A percentile compares a stretch with the other conserved stretches of the same genome.
Conservation (phyloP, 2,329 filamentous ascomycete species). For the Raffaelea albimanens region DNA sequence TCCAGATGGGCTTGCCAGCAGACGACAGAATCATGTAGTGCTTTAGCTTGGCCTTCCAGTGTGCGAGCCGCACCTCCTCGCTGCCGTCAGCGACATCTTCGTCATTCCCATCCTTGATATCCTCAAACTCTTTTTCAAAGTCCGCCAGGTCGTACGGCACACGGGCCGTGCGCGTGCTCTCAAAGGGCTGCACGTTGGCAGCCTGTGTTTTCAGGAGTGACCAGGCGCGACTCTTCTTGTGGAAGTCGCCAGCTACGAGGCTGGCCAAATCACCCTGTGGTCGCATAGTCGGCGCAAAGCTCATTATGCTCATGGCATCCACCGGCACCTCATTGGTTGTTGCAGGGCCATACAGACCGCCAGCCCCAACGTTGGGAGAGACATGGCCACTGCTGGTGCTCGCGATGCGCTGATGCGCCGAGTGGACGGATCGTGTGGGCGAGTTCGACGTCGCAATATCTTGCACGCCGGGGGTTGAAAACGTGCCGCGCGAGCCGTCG, state of each 20-base stretch:
- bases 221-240: constrained; percentile 59
- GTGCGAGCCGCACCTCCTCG: constrained; percentile 52
- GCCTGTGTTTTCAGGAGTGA: constrained; percentile 55
- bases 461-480: constrained; percentile 31
- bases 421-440: constrained; percentile 23
- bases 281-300: constrained; percentile 54
- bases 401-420: constrained; percentile 2
- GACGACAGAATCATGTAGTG: constrained; percentile 96
- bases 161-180: constrained; percentile 32
- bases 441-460: constrained; percentile 24
- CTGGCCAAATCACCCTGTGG: constrained; percentile 69
- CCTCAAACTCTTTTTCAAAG: constrained; percentile 72
- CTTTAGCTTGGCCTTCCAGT: constrained; percentile 90
- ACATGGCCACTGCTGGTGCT: constrained; percentile 27
- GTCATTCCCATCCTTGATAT: constrained; percentile 46
- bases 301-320: constrained; percentile 59
- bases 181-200: constrained; percentile 50
- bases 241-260: constrained; percentile 63
- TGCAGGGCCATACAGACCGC: neutral
- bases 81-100: constrained; percentile 28
- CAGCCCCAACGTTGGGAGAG: constrained; percentile 21
- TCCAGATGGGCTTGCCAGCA: constrained; percentile 95
- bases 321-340: constrained; percentile 41
- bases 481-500: constrained; percentile 58
- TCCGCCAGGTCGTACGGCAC: constrained; percentile 47